phyloP scores from a whole-genome alignment of 305 asterid species.

The Vinca major region DNA sequence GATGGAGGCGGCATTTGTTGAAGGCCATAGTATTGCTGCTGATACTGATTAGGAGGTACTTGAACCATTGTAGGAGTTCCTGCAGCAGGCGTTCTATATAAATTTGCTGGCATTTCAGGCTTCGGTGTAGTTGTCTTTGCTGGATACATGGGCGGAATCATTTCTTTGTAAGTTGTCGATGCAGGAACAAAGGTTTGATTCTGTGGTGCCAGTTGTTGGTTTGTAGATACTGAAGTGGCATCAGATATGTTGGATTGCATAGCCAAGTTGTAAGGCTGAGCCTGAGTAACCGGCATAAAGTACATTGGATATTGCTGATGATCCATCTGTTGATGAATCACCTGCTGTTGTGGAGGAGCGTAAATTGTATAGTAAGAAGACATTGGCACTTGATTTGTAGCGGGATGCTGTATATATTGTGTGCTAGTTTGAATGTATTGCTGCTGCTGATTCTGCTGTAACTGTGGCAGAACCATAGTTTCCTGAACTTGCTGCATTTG shows the following conservation, averaged over 20 bases:
- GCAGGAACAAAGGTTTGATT: slow-evolving; percentile 18
- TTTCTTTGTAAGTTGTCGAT: slow-evolving; percentile 21
- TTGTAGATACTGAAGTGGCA: slow-evolving; percentile 24
- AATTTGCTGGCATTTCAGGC: slow-evolving; percentile 30
- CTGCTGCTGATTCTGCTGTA: slow-evolving; percentile 35
- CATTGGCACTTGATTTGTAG: slow-evolving; percentile 27
- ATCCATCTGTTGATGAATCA: slow-evolving; percentile 35
- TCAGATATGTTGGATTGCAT: slow-evolving; percentile 26
- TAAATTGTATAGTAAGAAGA: slow-evolving; percentile 61
- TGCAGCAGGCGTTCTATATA: slow-evolving; percentile 22
- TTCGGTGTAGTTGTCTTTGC: slow-evolving; percentile 18
- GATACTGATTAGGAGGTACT: slow-evolving; percentile 36
- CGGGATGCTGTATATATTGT: slow-evolving; percentile 44
- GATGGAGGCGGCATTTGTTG: slow-evolving; percentile 38
- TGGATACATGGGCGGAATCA: slow-evolving; percentile 23
- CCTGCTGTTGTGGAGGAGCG: slow-evolving; percentile 37
- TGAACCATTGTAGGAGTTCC: slow-evolving; percentile 30
- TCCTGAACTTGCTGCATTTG: slow-evolving; percentile 30
- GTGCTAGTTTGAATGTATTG: slow-evolving; percentile 34
- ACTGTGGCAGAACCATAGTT: slow-evolving; percentile 15
- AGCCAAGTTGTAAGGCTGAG: slow-evolving; percentile 29
- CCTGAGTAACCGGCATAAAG: slow-evolving; percentile 33
- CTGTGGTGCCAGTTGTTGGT: slow-evolving; percentile 22
- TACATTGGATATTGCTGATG: slow-evolving; percentile 48
- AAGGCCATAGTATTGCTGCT: slow-evolving; percentile 36